These are phyloP conservation scores for Mycosphaerella sp. DNA, from an alignment of 2,329 filamentous ascomycete genomes.

Conservation along the genomic window DNA sequence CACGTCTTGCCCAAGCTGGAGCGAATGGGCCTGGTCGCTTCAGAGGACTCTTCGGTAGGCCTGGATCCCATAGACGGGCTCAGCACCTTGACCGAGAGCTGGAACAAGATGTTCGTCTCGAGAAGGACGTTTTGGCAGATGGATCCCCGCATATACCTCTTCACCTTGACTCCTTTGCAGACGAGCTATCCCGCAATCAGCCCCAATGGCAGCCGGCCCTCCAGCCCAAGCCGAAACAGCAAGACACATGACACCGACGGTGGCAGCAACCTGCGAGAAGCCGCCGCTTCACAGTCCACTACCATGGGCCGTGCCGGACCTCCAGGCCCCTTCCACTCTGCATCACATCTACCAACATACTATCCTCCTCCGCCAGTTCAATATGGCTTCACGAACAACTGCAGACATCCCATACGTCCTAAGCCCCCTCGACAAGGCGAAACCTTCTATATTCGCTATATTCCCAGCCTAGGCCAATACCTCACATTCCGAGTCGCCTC, in stretches of 20 bases:
- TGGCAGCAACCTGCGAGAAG: conserved; percentile 10
- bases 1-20: conserved; percentile 86
- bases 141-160: conserved; percentile 78
- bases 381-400: conserved; percentile 68
- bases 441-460: conserved; percentile 80
- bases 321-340: conserved; percentile 67
- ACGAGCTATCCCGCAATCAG: conserved; percentile 42
- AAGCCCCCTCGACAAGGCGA: conserved; percentile 88
- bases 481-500: conserved; percentile 84
- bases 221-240: conserved; percentile 40
- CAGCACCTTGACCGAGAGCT: conserved; percentile 54
- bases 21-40: conserved; percentile 79
- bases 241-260: conserved; percentile 12
- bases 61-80: conserved; percentile 48
- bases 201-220: conserved; percentile 46
- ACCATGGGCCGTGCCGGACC: conserved; percentile 14
- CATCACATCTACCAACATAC: conserved; percentile 82
- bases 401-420: conserved; percentile 78
- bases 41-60: conserved; percentile 68
- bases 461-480: conserved; percentile 75
- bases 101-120: conserved; percentile 76
- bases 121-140: conserved; percentile 86
- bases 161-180: conserved; percentile 62
- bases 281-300: conserved; percentile 11
- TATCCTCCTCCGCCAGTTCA: conserved; percentile 78